These are phyloP conservation scores for Cryphonectria parasitica DNA, from an alignment of 2,329 filamentous ascomycete species.

Conservation along the genomic window DNA sequence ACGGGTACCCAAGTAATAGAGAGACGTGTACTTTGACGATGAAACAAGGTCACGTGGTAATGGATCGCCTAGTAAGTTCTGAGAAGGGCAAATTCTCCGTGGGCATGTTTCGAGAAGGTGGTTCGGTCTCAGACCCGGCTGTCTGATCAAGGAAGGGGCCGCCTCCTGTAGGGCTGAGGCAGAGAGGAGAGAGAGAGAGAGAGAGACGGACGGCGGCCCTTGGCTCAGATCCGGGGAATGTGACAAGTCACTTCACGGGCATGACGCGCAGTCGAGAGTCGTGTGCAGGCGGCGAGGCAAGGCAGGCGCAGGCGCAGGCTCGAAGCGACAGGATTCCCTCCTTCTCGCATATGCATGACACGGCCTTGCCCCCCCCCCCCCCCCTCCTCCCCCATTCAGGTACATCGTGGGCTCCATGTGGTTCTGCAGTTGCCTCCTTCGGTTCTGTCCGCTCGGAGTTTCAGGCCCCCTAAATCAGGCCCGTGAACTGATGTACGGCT, in stretches of 20 bases:
- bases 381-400: neutral
- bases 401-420: too few species aligned
- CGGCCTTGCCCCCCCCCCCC: neutral
- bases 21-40: neutral
- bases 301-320: neutral
- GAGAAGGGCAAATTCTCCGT: neutral
- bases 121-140: neutral
- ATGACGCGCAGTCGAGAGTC: neutral
- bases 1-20: neutral
- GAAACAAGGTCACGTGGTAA: neutral
- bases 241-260: slow-evolving; percentile 3
- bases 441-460: neutral
- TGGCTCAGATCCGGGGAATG: slow-evolving; percentile 8
- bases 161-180: slow-evolving; percentile 4
- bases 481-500: neutral
- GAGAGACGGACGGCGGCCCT: neutral
- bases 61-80: neutral
- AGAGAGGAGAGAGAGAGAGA: neutral
- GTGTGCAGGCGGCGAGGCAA: neutral
- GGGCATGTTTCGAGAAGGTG: neutral
- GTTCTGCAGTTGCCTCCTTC: neutral
- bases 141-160: neutral
- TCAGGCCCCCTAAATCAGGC: neutral
- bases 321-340: neutral
- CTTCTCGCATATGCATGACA: neutral